Base-by-base conservation (phyloP, 371 early-diverging fungal genomes). In the Furculomyces boomerangus region DNA sequence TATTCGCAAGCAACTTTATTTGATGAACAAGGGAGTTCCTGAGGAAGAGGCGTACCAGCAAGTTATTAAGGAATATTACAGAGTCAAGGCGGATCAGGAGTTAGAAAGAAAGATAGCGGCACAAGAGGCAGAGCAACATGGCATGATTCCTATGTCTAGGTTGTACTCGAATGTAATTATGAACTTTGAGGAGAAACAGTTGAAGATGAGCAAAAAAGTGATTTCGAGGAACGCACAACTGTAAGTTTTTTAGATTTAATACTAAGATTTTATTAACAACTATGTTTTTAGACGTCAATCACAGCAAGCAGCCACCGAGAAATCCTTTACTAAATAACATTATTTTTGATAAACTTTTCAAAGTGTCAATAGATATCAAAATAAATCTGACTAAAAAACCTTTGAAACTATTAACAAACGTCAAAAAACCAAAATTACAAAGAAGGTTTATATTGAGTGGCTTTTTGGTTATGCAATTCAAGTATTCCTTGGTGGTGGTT, bases 11-110 rank as follows among this genome's bases (percentile, higher is more conserved):
- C 87, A 86, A 66, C 56, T 82, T 59, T 73, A 81, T 64, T 71
- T 88, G 50, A 83, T 88, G 76, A 51, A 63, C 28, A 59, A 72
- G 58, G 74, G 77, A 27, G 67, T 77, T 63, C 60, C 75, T 28
- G 79, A 84, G 68, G 71, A 77, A 59, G 74, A 80, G 57, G 86
- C 88, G 14, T 88, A 88, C 57, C 76, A 72, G 10, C 65, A 74
- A 57, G 85, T 81, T 25, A 75, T 78, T 8, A 62, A 68, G 16
- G 83, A 81, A 63, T 84, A 86, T 54, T 84, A 85, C 61, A 63
- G 71, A 50, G 62, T 77, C 49, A 77, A 84, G 51, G 81, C 83
- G 49, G 78, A 74, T 49, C 79, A 87, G 58, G 88, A 87, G 61
- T 70, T 76, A 30, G 77, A 80, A 56, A 74, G 69, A 54, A 74